Evolutionary conservation across 257 asterid species (phyloP).

Genomic region (Nicotiana undulata): DNA sequence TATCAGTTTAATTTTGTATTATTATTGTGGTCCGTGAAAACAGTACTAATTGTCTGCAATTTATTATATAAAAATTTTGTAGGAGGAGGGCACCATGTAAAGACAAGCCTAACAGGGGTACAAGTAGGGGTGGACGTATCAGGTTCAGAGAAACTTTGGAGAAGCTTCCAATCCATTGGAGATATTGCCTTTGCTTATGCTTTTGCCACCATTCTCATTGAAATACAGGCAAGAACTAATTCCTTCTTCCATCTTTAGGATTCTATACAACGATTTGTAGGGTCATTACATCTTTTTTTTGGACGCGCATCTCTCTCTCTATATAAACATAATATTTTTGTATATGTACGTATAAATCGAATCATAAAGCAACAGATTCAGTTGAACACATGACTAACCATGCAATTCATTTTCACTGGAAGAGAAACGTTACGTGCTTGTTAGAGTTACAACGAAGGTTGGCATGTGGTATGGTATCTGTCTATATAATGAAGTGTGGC

Average conservation of each 20-base stretch:
- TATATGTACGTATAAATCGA: too few species aligned
- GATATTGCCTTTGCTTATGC: slow-evolving; percentile 53
- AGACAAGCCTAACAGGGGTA: slow-evolving; percentile 8
- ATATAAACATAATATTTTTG: too few species aligned
- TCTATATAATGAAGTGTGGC: too few species aligned
- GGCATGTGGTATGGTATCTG: too few species aligned
- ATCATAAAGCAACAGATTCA: too few species aligned
- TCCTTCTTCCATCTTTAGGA: neutral
- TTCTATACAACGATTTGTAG: neutral
- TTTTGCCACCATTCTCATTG: slow-evolving; percentile 42
- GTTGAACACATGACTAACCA: too few species aligned
- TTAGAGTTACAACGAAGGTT: too few species aligned
- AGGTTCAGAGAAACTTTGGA: slow-evolving; percentile 17
- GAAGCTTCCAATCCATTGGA: slow-evolving; percentile 40
- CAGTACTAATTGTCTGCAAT: too few species aligned
- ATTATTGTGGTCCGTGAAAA: neutral
- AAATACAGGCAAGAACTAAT: slow-evolving; percentile 28
- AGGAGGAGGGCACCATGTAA: slow-evolving; percentile 6
- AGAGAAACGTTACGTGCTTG: too few species aligned
- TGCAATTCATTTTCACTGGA: too few species aligned
- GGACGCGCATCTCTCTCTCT: too few species aligned
- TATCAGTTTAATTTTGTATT: neutral
- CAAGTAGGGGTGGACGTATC: slow-evolving; percentile 13
- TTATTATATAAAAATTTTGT: neutral
- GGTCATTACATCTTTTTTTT: too few species aligned